Evolutionary conservation across 352 stramenopile genomes (phyloP).

Genomic region (Globisporangium heterothallicum): DNA sequence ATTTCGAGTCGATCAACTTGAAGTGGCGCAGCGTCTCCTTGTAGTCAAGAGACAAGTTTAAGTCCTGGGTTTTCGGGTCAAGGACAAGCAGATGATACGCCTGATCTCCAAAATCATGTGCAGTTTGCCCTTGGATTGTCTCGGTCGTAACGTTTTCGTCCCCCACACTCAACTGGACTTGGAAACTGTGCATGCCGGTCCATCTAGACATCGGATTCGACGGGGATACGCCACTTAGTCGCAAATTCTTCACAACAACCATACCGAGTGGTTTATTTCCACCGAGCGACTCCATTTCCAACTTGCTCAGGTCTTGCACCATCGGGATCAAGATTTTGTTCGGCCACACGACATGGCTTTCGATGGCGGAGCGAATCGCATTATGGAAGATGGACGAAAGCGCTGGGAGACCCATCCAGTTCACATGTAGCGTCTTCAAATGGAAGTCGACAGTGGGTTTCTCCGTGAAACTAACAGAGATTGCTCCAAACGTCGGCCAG

Average conservation of each 20-base stretch:
- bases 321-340: constrained; percentile 41
- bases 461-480: constrained; percentile 40
- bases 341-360: constrained; percentile 31
- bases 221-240: constrained; percentile 22
- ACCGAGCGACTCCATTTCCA: constrained; percentile 38
- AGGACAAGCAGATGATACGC: constrained; percentile 29
- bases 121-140: constrained; percentile 18
- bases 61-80: constrained; percentile 36
- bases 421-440: constrained; percentile 33
- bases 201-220: constrained; percentile 23
- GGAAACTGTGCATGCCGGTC: constrained; percentile 29
- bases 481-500: constrained; percentile 34
- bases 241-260: constrained; percentile 29
- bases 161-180: constrained; percentile 24
- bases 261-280: constrained; percentile 37
- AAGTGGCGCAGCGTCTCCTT: constrained; percentile 28
- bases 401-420: constrained; percentile 38
- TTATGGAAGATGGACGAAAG: constrained; percentile 38
- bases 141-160: constrained; percentile 25
- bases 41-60: constrained; percentile 33
- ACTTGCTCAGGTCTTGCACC: constrained; percentile 37
- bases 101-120: constrained; percentile 21
- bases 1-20: constrained; percentile 36
- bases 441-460: constrained; percentile 42
- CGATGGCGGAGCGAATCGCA: constrained; percentile 28